Conservation (phyloP, 2,329 filamentous ascomycete genomes). For the Periconia digitata region DNA sequence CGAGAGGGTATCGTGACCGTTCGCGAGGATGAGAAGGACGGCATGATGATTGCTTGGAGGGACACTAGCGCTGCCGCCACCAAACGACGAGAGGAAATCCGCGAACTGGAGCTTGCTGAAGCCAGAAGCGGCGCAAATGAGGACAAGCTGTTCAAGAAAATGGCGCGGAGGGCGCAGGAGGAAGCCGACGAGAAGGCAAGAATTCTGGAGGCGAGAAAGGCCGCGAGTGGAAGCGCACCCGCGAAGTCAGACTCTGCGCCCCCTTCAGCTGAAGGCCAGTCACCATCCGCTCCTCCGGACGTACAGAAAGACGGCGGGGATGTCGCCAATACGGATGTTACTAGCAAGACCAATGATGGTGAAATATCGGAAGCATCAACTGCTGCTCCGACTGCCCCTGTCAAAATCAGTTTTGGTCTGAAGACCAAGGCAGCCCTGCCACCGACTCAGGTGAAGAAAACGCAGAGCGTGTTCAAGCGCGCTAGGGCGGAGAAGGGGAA, state of each 20-base stretch:
- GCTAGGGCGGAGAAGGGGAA: constrained; percentile 24
- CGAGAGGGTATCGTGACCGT: constrained; percentile 85
- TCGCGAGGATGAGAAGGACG: constrained; percentile 81
- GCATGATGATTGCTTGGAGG: constrained; percentile 83
- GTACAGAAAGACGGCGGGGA: constrained; percentile 69
- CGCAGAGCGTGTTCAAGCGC: constrained; percentile 41
- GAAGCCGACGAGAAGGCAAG: constrained; percentile 48
- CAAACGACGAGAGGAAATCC: constrained; percentile 74
- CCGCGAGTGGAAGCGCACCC: constrained; percentile 30
- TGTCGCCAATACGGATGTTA: constrained; percentile 73
- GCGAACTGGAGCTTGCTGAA: constrained; percentile 82
- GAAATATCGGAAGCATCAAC: no score
- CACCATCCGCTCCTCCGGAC: constrained; percentile 49
- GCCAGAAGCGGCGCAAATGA: constrained; percentile 90
- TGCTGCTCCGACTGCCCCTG: constrained; percentile 25
- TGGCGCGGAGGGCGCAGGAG: constrained; percentile 74
- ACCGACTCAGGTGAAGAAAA: constrained; percentile 37
- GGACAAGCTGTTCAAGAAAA: constrained; percentile 77
- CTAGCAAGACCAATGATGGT: constrained; percentile 42
- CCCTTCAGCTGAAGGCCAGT: constrained; percentile 39
- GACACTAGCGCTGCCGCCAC: constrained; percentile 89
- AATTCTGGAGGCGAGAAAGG: constrained; percentile 45
- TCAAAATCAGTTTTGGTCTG: constrained; percentile 37
- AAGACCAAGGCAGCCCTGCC: constrained; percentile 36
- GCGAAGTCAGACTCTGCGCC: constrained; percentile 44